phyloP scores from a whole-genome alignment of 108 stramenopile species.

The Chaetoceros tenuissimus region DNA sequence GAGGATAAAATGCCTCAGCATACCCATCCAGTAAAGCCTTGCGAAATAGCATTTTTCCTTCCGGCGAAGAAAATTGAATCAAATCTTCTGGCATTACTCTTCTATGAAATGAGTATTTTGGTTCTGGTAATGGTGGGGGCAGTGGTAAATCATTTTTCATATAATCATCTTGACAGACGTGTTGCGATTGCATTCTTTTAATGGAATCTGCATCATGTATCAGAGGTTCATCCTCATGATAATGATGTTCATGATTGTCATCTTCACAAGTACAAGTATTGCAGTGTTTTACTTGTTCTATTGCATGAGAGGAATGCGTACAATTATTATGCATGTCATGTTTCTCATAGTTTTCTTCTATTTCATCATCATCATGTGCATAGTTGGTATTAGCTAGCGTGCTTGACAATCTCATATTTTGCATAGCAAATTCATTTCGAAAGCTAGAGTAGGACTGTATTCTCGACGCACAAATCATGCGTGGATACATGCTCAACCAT shows the following conservation, averaged over 20 bases:
- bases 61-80: constrained; percentile 35
- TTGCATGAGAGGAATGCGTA: too few relatives aligned
- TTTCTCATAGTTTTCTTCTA: not conserved
- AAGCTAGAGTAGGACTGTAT: too few relatives aligned
- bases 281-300: not conserved
- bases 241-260: too few relatives aligned
- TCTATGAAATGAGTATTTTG: constrained; percentile 59
- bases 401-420: not conserved
- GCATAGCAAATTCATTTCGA: not conserved
- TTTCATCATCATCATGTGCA: not conserved
- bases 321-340: too few relatives aligned
- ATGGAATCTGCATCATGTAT: not conserved
- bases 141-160: constrained; percentile 13
- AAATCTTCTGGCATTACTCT: constrained; percentile 54
- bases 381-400: not conserved
- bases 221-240: not conserved
- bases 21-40: constrained; percentile 32
- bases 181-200: not conserved
- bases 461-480: too few relatives aligned
- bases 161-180: constrained; percentile 2
- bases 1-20: constrained; percentile 60
- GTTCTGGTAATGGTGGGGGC: constrained; percentile 55
- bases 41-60: constrained; percentile 37
- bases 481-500: too few relatives aligned
- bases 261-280: not conserved